Evolutionary conservation across 1,284 basidiomycete genomes (phyloP).

Genomic region (Ganoderma sinense): DNA sequence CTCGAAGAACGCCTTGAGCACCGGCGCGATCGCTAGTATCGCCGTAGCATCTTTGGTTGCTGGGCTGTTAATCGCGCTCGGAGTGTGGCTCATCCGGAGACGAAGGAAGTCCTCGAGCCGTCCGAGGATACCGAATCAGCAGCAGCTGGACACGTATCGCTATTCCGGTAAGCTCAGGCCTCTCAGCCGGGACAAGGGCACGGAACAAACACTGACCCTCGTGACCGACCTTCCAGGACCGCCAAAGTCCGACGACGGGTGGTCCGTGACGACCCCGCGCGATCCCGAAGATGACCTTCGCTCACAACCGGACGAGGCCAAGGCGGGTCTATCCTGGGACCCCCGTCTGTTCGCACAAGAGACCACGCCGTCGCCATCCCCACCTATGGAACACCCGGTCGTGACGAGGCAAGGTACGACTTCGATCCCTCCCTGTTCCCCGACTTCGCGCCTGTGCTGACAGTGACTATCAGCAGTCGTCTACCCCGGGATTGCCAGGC

Average conservation of each 20-base stretch:
- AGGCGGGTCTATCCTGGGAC: background rate
- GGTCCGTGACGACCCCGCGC: background rate
- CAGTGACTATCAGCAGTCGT: background rate
- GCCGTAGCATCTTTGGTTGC: background rate
- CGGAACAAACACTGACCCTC: background rate
- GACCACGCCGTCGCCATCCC: background rate
- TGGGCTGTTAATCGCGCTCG: background rate
- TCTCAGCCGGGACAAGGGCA: background rate
- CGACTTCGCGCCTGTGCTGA: background rate
- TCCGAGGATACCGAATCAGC: background rate
- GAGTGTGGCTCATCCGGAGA: background rate
- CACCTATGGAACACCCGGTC: background rate
- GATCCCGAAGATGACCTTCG: background rate
- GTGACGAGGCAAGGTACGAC: background rate
- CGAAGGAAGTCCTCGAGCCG: background rate
- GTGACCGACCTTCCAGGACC: background rate
- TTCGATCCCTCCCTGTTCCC: background rate
- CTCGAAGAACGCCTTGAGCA: background rate
- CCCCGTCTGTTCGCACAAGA: background rate
- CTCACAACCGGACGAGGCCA: background rate
- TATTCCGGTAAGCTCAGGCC: background rate
- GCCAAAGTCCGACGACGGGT: background rate
- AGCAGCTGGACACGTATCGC: background rate
- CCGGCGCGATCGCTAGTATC: background rate
- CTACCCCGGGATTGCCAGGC: background rate